Evolutionary conservation across 148 eudicot genomes (phyloP).

Genomic region (Vaccinium macrocarpon): DNA sequence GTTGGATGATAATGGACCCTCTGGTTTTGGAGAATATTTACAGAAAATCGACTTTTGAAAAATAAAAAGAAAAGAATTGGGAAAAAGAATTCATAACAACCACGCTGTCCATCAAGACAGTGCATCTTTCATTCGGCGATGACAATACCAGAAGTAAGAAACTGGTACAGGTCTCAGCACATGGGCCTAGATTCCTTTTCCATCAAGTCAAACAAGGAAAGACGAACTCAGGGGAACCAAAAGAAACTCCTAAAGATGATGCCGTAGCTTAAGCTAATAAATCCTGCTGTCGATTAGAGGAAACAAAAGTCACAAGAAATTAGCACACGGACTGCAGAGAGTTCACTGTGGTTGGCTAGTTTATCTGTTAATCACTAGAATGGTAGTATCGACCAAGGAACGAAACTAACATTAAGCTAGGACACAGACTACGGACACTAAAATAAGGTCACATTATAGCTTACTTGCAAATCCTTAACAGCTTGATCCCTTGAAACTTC

Average conservation of each 20-base stretch:
- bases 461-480: conserved; percentile 73
- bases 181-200: neutral
- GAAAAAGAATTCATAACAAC: neutral
- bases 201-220: neutral
- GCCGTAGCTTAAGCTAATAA: neutral
- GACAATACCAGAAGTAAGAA: neutral
- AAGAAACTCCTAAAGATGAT: neutral
- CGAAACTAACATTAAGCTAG: neutral
- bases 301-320: neutral
- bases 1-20: no score
- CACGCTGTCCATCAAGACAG: neutral
- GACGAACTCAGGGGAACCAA: neutral
- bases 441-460: neutral
- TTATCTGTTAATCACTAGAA: neutral
- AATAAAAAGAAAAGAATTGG: neutral
- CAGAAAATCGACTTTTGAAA: neutral
- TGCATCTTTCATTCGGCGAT: neutral
- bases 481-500: conserved; percentile 70
- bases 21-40: neutral
- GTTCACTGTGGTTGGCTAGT: neutral
- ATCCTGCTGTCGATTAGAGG: neutral
- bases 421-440: neutral
- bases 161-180: neutral
- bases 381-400: neutral
- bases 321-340: neutral